Conservation (phyloP, 2,329 filamentous ascomycete genomes). For the Fusarium buharicum region DNA sequence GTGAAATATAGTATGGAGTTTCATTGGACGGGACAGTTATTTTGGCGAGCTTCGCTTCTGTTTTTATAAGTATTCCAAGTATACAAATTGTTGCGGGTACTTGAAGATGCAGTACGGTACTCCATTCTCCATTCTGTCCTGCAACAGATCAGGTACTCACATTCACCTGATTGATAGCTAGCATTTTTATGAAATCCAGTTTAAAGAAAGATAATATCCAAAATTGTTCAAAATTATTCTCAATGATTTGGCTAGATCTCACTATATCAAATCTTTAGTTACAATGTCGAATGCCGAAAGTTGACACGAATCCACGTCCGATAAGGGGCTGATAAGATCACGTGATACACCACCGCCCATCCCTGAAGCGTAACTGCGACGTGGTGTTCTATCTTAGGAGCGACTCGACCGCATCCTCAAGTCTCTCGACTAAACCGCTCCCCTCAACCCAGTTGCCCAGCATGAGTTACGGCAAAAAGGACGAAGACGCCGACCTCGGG, state of each 20-base stretch:
- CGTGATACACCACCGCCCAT: conserved; percentile 48
- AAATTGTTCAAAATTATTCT: not conserved
- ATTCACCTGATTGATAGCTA: not conserved
- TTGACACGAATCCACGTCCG: conserved; percentile 44
- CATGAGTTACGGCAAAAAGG: conserved; percentile 99
- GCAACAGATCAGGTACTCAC: conserved; percentile 5
- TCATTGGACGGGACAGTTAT: not conserved
- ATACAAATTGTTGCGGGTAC: conserved; percentile 7
- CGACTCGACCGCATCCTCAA: conserved; percentile 48
- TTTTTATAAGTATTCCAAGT: not conserved
- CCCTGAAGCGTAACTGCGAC: conserved; percentile 51
- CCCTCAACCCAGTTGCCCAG: conserved; percentile 57
- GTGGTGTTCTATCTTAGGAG: conserved; percentile 51
- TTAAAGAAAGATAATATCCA: too few species aligned
- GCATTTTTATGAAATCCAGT: too few species aligned
- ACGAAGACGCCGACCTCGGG: conserved; percentile 94
- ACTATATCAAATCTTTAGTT: not conserved
- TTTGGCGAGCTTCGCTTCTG: not conserved
- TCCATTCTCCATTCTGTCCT: conserved; percentile 17
- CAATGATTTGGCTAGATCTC: too few species aligned
- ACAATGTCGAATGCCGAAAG: conserved; percentile 23
- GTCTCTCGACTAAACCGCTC: conserved; percentile 47
- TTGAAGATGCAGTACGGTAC: conserved; percentile 5
- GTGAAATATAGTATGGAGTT: not conserved
- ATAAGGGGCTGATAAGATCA: conserved; percentile 48